A percentile compares a stretch with the other conserved stretches of the same genome.
Conservation (phyloP, 371 early-diverging fungal species). For the Blastocladiella emersonii region DNA sequence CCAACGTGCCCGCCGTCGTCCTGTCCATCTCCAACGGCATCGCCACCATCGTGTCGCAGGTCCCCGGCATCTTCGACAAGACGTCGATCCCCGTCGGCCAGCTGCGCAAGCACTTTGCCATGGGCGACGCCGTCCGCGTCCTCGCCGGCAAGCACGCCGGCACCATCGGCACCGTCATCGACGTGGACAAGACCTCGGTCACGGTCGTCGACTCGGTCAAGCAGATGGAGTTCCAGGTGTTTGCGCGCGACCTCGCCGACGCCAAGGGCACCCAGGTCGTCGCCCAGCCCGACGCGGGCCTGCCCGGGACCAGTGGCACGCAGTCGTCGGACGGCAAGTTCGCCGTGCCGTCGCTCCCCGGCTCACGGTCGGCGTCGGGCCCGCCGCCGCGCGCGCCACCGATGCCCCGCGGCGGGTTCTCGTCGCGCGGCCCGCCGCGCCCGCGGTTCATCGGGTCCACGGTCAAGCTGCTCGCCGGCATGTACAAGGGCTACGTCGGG, state of each 20-base stretch:
- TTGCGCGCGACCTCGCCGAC: constrained; percentile 35
- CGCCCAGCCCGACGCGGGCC: constrained; percentile 16
- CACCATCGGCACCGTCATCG: constrained; percentile 78
- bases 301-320: too few relatives aligned
- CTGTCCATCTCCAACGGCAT: constrained; percentile 41
- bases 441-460: constrained; percentile 55
- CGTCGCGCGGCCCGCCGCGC: neutral
- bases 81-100: constrained; percentile 35
- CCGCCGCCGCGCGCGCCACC: neutral
- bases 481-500: constrained; percentile 95
- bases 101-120: constrained; percentile 69
- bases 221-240: constrained; percentile 52
- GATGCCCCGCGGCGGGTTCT: neutral
- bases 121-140: constrained; percentile 92
- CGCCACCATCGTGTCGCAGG: constrained; percentile 38
- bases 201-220: constrained; percentile 69
- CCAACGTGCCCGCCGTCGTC: constrained; percentile 54
- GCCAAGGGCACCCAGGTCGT: constrained; percentile 24
- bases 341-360: constrained; percentile 5
- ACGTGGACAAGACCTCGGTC: constrained; percentile 57
- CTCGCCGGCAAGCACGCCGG: constrained; percentile 72
- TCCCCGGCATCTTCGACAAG: constrained; percentile 18
- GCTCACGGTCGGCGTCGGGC: neutral
- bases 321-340: too few relatives aligned
- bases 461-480: constrained; percentile 78